phyloP scores from a whole-genome alignment of 2,329 filamentous ascomycete species.

The Aspergillus brasiliensis region DNA sequence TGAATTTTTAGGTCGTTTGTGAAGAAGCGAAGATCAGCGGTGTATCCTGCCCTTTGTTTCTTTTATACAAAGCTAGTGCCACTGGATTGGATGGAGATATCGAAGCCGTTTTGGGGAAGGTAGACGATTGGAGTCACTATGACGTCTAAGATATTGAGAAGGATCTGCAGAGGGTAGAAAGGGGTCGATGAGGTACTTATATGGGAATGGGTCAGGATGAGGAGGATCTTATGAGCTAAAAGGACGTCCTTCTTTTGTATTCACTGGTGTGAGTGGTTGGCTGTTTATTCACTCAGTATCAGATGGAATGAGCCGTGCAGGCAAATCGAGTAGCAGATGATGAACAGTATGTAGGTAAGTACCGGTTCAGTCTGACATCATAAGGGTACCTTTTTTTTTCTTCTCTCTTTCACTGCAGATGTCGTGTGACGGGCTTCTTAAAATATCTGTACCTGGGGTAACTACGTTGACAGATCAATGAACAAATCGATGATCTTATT shows the following conservation, averaged over 20 bases:
- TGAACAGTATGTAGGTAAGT: too few species aligned
- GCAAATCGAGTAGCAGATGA: too few species aligned
- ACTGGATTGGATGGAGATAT: not conserved
- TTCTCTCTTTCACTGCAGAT: too few species aligned
- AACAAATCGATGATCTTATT: not conserved
- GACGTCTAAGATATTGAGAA: constrained; percentile 7
- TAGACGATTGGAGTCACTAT: constrained; percentile 1
- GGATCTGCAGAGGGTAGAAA: constrained; percentile 59
- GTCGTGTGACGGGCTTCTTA: too few species aligned
- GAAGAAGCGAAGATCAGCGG: too few species aligned
- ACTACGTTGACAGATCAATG: too few species aligned
- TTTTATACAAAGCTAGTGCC: not conserved
- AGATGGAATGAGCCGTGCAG: too few species aligned
- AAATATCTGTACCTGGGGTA: too few species aligned
- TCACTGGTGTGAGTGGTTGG: too few species aligned
- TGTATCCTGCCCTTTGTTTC: not conserved
- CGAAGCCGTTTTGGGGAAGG: not conserved
- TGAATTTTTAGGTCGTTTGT: too few species aligned
- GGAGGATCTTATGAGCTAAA: not conserved
- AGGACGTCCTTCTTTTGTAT: not conserved
- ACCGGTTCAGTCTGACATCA: too few species aligned
- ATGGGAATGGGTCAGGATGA: not conserved
- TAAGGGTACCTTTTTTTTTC: too few species aligned
- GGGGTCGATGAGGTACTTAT: not conserved
- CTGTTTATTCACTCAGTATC: not conserved